Base-by-base conservation (phyloP, 352 stramenopile genomes). In the Pythium dissotocum region DNA sequence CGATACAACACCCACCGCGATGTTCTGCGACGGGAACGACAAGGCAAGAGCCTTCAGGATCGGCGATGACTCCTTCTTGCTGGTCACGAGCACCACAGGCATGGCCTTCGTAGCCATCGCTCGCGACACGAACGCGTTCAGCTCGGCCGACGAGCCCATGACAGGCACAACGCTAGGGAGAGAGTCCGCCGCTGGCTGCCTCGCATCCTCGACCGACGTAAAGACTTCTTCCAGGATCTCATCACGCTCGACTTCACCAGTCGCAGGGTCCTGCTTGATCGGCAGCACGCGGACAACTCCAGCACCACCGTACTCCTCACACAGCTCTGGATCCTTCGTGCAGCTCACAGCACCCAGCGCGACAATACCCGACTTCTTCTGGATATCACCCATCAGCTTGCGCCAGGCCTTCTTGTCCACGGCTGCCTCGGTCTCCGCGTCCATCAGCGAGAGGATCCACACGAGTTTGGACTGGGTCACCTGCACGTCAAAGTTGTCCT, bases 371-470 rank as follows among this genome's bases (percentile, higher is more conserved):
- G 72, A 70, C 60, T 89, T 92, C 28, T 77, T 82, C 63, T 87
- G 80, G 18, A 88, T 48, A 18, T 87, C 77, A 2, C 60, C 71
- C 30, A 85, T 77, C 1, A 71, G 58, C 62, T 87, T 85, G 51
- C 81, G 77, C 79, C 77, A 90, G 24, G 71, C 46, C 21, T 80
- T 70, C 36, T 84, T 73, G 0, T 65, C 65, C 8, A 80, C 46
- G 26, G 54, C 38, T 0, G 70, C 69, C 56, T 87, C 79, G 9
- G 76, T 65, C 51, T 80, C 70, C 0, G 51, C 57, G 51, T 80
- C 65, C 70, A 84, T 77, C 40, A 93, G 88, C 16, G 79, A 76
- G 32, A 93, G 69, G 53, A 93, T 83, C 83, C 85, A 93, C 6
- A 82, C 66, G 54, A 89, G 71, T 33, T 81, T 76, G 9, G 83